phyloP scores from a whole-genome alignment of 495 filamentous ascomycete species.

The Penicillium tannophilum region DNA sequence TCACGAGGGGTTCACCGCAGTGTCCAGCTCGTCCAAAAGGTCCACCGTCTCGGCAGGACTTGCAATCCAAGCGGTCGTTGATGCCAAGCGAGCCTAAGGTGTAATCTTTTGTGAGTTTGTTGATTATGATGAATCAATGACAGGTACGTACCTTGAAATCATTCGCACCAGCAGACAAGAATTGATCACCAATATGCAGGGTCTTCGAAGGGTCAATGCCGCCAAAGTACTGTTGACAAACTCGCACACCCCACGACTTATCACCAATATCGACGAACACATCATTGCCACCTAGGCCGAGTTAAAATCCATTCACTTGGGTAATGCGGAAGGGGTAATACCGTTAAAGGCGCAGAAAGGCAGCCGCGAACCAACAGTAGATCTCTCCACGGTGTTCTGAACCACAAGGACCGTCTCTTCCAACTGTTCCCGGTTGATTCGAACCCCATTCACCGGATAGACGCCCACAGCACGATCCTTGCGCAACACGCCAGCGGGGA shows the following conservation, averaged over 20 bases:
- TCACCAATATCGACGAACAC: slow-evolving; percentile 99
- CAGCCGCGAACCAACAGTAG: slow-evolving; percentile 64
- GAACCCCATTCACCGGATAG: slow-evolving; percentile 57
- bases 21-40: slow-evolving; percentile 70
- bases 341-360: slow-evolving; percentile 99
- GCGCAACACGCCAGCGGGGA: slow-evolving; percentile 76
- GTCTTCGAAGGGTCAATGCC: slow-evolving; percentile 65
- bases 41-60: slow-evolving; percentile 87
- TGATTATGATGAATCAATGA: neutral
- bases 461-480: slow-evolving; percentile 96
- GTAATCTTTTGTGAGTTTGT: neutral
- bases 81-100: slow-evolving; percentile 59
- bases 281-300: slow-evolving; percentile 71
- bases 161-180: slow-evolving; percentile 91
- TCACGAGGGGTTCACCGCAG: slow-evolving; percentile 10
- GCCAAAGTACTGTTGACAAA: slow-evolving; percentile 90
- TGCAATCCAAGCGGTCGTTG: slow-evolving; percentile 86
- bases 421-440: slow-evolving; percentile 82
- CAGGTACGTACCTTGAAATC: slow-evolving; percentile 75
- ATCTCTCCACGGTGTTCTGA: slow-evolving; percentile 87
- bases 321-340: slow-evolving; percentile 17
- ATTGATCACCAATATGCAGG: slow-evolving; percentile 93
- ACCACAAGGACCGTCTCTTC: slow-evolving; percentile 95
- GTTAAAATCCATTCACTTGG: neutral
- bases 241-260: slow-evolving; percentile 91